Conservation (phyloP, 1,139 yeast species). For the Candida tunisiensis region DNA sequence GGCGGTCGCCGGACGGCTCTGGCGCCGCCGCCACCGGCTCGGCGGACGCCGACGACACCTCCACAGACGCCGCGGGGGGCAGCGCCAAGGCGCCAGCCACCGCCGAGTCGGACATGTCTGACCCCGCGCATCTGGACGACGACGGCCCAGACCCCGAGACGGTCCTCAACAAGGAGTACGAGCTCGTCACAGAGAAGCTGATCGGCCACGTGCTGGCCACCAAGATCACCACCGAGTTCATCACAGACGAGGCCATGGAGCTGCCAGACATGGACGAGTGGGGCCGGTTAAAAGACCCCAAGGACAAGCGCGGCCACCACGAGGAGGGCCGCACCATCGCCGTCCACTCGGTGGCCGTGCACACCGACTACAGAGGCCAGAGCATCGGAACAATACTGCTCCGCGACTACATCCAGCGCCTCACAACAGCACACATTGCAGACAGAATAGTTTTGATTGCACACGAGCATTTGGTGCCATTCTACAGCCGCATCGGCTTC, state of each 20-base stretch:
- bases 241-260: conserved; percentile 55
- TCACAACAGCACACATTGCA: conserved; percentile 78
- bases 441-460: conserved; percentile 61
- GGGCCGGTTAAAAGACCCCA: conserved; percentile 11
- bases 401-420: conserved; percentile 81
- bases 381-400: conserved; percentile 69
- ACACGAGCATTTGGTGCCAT: conserved; percentile 50
- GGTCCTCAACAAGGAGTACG: no score
- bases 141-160: conserved; percentile 24
- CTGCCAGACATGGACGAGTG: conserved; percentile 26
- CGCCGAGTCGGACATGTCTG: conserved; percentile 1
- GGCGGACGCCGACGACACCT: conserved; percentile 4
- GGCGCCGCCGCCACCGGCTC: conserved; percentile 3
- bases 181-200: conserved; percentile 39
- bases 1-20: conserved; percentile 3
- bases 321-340: conserved; percentile 67
- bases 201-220: conserved; percentile 82
- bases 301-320: conserved; percentile 44
- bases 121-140: conserved; percentile 10
- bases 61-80: conserved; percentile 3
- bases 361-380: conserved; percentile 64
- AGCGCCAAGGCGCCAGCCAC: no score
- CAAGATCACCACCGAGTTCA: conserved; percentile 34
- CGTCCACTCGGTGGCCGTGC: conserved; percentile 66
- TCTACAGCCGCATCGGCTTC: conserved; percentile 72